phyloP scores from a whole-genome alignment of 73 alveolate genomes.

The Blepharisma stoltei region DNA sequence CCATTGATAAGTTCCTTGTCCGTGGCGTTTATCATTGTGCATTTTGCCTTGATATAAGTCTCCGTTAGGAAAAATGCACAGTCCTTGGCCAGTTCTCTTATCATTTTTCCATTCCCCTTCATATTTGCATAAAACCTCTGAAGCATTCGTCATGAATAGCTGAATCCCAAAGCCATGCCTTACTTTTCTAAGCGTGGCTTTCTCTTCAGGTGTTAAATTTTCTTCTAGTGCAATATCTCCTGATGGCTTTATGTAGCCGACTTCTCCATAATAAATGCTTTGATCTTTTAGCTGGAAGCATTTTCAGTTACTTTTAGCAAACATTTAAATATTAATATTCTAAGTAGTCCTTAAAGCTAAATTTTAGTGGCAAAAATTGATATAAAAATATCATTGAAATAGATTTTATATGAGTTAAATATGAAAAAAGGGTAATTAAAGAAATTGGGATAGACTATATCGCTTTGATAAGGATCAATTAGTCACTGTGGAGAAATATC shows the following conservation, averaged over 20 bases:
- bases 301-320: conserved; percentile 1
- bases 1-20: conserved; percentile 71
- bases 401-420: too few species aligned
- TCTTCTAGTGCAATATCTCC: not conserved
- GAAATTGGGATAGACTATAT: conserved; percentile 76
- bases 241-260: not conserved
- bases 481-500: conserved; percentile 76
- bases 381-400: too few species aligned
- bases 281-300: conserved; percentile 1
- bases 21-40: conserved; percentile 82
- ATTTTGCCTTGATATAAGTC: conserved; percentile 96
- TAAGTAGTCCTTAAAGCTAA: too few species aligned
- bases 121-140: conserved; percentile 49
- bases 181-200: not conserved
- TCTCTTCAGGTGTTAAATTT: not conserved
- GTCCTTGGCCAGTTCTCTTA: conserved; percentile 93
- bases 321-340: not conserved
- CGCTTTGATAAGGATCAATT: conserved; percentile 74
- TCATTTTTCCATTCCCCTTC: conserved; percentile 96
- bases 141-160: not conserved
- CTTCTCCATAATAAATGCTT: conserved; percentile 21
- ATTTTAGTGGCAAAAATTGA: too few species aligned
- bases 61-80: conserved; percentile 84
- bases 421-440: too few species aligned
- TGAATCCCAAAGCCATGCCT: conserved; percentile 23